Conservation (phyloP, 441 rosid species). For the Jatropha multifida region DNA sequence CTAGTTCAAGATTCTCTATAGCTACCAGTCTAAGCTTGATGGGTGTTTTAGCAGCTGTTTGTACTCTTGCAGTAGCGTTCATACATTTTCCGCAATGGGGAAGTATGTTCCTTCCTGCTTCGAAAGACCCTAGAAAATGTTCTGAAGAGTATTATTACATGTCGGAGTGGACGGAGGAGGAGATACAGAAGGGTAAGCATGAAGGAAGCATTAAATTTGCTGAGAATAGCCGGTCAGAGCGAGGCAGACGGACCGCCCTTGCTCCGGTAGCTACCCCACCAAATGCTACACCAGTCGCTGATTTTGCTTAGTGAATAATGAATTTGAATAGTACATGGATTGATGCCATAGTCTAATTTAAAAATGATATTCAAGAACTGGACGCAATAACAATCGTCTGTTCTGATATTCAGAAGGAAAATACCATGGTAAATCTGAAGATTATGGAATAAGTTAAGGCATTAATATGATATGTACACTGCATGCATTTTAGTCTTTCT, state of each 20-base stretch:
- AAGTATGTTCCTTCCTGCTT: not conserved
- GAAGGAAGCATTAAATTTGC: constrained; percentile 64
- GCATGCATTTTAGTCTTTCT: no score
- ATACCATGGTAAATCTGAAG: not conserved
- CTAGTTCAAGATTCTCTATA: constrained; percentile 58
- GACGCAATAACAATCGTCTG: no score
- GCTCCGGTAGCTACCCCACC: constrained; percentile 31
- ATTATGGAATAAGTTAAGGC: not conserved
- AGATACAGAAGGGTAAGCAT: constrained; percentile 58
- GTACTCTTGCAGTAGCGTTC: constrained; percentile 33
- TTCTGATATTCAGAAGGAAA: no score
- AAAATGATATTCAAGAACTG: no score
- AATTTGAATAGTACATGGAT: not conserved
- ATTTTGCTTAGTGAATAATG: constrained; percentile 19
- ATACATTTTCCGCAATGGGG: constrained; percentile 12
- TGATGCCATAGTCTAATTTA: no score
- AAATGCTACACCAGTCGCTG: constrained; percentile 25
- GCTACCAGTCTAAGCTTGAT: constrained; percentile 59
- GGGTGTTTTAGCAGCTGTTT: constrained; percentile 64
- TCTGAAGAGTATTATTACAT: constrained; percentile 60
- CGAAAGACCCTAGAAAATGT: constrained; percentile 32
- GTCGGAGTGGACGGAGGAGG: constrained; percentile 58
- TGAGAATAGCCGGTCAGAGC: constrained; percentile 61
- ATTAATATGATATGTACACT: no score
- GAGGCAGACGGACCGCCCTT: constrained; percentile 45